These are phyloP conservation scores for Polymyxa betae DNA, from an alignment of 208 protist species.

Conservation along the genomic window DNA sequence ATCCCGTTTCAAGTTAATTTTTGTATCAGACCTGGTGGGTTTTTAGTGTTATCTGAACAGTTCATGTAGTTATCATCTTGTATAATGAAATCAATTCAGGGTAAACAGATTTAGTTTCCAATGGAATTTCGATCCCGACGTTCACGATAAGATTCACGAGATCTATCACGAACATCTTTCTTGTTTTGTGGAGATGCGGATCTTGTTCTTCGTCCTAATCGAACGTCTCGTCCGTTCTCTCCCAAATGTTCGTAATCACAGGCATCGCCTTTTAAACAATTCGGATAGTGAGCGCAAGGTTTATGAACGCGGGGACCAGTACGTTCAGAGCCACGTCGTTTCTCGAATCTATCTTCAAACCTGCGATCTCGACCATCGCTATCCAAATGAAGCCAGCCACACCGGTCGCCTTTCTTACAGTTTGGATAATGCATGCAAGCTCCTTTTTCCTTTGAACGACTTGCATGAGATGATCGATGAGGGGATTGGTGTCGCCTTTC, in stretches of 20 bases:
- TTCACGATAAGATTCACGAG: too few species aligned
- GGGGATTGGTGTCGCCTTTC: not conserved
- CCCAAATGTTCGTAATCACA: slow-evolving; percentile 31
- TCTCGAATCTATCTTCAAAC: not conserved
- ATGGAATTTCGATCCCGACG: too few species aligned
- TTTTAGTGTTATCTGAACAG: too few species aligned
- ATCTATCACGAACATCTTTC: not conserved
- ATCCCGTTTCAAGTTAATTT: too few species aligned
- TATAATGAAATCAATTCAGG: too few species aligned
- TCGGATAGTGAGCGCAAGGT: not conserved
- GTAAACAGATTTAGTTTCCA: too few species aligned
- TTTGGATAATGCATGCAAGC: not conserved
- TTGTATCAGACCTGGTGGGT: too few species aligned
- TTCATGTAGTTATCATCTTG: too few species aligned
- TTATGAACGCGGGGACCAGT: not conserved
- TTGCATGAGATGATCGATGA: not conserved
- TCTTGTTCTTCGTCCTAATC: not conserved
- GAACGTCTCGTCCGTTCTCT: not conserved
- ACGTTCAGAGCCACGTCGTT: not conserved
- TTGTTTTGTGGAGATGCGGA: not conserved
- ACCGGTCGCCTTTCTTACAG: slow-evolving; percentile 42
- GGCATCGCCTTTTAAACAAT: not conserved
- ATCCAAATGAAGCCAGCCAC: slow-evolving; percentile 29
- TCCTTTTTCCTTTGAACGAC: not conserved
- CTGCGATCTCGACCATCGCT: not conserved